A percentile compares a stretch with the other conserved stretches of the same genome.
These are phyloP conservation scores for Bjerkandera adusta DNA, from an alignment of 1,284 basidiomycete species.

Conservation along the genomic window DNA sequence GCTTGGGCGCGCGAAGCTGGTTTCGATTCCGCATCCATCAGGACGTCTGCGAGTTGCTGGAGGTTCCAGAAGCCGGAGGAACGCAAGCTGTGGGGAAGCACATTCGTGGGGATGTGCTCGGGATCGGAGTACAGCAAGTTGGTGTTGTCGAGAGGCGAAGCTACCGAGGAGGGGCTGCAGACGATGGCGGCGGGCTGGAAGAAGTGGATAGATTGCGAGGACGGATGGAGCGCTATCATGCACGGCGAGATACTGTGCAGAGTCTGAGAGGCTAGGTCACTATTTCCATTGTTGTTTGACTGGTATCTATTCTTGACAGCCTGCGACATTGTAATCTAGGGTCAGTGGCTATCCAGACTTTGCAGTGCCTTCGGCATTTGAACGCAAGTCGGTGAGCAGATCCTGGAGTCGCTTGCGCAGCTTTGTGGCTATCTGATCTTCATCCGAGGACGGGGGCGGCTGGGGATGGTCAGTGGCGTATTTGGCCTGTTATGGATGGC, in stretches of 20 bases:
- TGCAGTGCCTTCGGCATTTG: conserved; percentile 26
- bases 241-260: conserved; percentile 26
- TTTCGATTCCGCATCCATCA: conserved; percentile 20
- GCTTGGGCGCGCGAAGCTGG: conserved; percentile 23
- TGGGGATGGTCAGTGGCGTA: conserved; percentile 8
- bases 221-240: conserved; percentile 27
- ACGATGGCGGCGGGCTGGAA: conserved; percentile 19
- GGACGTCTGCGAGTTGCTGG: conserved; percentile 22
- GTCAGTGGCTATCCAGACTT: conserved; percentile 5
- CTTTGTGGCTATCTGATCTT: conserved; percentile 25
- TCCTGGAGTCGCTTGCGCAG: conserved; percentile 26
- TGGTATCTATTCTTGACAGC: too few species aligned
- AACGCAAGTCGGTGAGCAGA: conserved; percentile 23
- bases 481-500: not conserved
- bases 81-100: conserved; percentile 23
- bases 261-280: conserved; percentile 1
- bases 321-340: not conserved
- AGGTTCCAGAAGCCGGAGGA: conserved; percentile 29
- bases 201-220: conserved; percentile 26
- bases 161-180: conserved; percentile 20
- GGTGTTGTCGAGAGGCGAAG: conserved; percentile 21
- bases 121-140: conserved; percentile 21
- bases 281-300: too few species aligned
- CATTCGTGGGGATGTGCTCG: conserved; percentile 24
- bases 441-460: conserved; percentile 27